phyloP scores from a whole-genome alignment of 768 basidiomycete species.

The Gloeopeniophorella convolvens region DNA sequence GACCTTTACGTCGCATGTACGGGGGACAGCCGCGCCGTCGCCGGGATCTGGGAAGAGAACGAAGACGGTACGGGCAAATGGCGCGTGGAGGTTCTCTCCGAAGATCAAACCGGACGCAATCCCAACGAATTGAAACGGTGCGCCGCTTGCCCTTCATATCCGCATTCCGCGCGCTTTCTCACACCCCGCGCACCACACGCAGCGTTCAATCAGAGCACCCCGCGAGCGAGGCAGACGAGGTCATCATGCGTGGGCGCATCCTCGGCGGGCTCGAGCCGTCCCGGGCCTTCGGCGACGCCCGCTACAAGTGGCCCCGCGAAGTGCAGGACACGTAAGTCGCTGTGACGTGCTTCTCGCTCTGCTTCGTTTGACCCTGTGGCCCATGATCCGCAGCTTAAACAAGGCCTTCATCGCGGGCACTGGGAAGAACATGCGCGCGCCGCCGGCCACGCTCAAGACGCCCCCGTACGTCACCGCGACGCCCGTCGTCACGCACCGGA shows the following conservation, averaged over 20 bases:
- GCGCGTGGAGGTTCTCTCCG: slow-evolving; percentile 89
- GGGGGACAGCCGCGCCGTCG: slow-evolving; percentile 93
- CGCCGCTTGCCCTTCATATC: slow-evolving; percentile 12
- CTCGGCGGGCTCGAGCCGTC: slow-evolving; percentile 85
- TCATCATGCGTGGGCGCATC: slow-evolving; percentile 75
- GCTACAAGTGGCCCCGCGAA: slow-evolving; percentile 80
- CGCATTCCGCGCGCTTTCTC: neutral
- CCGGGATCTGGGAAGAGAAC: slow-evolving; percentile 80
- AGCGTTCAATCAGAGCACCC: slow-evolving; percentile 85
- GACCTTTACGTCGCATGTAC: slow-evolving; percentile 88
- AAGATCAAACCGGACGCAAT: slow-evolving; percentile 95
- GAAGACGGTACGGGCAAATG: slow-evolving; percentile 65
- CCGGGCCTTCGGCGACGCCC: slow-evolving; percentile 82
- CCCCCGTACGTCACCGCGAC: slow-evolving; percentile 89
- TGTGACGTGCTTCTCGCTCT: neutral
- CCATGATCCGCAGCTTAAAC: slow-evolving; percentile 37
- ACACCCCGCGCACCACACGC: neutral
- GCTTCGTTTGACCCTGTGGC: neutral
- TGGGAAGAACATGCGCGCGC: slow-evolving; percentile 48
- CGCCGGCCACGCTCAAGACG: slow-evolving; percentile 64
- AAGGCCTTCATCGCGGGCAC: slow-evolving; percentile 64
- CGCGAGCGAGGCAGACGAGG: slow-evolving; percentile 58
- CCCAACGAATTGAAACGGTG: slow-evolving; percentile 79
- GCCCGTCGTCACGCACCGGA: slow-evolving; percentile 76
- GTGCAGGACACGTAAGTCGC: slow-evolving; percentile 61